Evolutionary conservation across 2,329 filamentous ascomycete genomes (phyloP).

Genomic region (Zopfia rhizophila): DNA sequence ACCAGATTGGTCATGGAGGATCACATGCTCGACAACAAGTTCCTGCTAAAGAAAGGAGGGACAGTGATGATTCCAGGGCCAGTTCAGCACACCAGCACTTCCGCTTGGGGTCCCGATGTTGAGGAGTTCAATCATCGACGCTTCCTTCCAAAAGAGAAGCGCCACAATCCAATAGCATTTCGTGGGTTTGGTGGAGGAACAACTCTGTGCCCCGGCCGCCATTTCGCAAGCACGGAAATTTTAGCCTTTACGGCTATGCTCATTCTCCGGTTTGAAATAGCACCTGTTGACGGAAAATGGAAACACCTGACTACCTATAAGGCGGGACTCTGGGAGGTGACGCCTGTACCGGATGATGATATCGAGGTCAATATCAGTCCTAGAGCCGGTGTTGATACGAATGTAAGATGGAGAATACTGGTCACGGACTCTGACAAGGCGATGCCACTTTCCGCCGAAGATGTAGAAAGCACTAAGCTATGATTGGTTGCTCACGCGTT

Average conservation of each 20-base stretch:
- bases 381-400: background rate
- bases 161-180: conserved; percentile 29
- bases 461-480: too few species aligned
- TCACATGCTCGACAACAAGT: conserved; percentile 36
- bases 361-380: conserved; percentile 13
- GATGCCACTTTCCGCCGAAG: too few species aligned
- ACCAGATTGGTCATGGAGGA: conserved; percentile 43
- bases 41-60: conserved; percentile 39
- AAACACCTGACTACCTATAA: conserved; percentile 20
- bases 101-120: conserved; percentile 35
- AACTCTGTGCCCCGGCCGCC: conserved; percentile 43
- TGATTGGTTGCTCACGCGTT: too few species aligned
- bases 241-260: conserved; percentile 37
- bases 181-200: conserved; percentile 40
- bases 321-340: conserved; percentile 15
- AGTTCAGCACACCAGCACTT: conserved; percentile 30
- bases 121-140: conserved; percentile 41
- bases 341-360: conserved; percentile 21
- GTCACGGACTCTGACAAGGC: too few species aligned
- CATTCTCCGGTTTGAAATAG: conserved; percentile 39
- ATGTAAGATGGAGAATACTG: too few species aligned
- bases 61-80: conserved; percentile 33
- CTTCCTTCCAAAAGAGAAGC: conserved; percentile 27
- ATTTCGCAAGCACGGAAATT: conserved; percentile 44
- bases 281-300: conserved; percentile 25